Evolutionary conservation across 2,329 filamentous ascomycete species (phyloP).

Genomic region (Hysterium pulicare): DNA sequence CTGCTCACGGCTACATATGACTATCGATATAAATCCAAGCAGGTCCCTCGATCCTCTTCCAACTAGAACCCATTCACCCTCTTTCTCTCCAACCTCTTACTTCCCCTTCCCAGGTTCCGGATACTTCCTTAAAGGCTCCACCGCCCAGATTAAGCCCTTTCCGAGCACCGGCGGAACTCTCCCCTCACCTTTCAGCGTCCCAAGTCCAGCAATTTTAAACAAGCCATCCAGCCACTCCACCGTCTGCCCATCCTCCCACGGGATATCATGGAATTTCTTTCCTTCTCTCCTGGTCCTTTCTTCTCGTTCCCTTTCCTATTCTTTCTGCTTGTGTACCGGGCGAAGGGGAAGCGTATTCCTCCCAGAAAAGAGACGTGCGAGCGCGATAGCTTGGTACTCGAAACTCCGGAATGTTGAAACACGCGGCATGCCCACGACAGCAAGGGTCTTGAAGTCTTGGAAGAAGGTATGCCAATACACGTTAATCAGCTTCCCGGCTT

Average conservation of each 20-base stretch:
- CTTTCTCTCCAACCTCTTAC: not conserved
- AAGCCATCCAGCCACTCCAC: constrained; percentile 46
- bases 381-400: constrained; percentile 55
- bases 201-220: constrained; percentile 50
- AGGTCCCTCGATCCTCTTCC: constrained; percentile 3
- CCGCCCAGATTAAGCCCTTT: constrained; percentile 16
- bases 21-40: constrained; percentile 4
- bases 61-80: constrained; percentile 7
- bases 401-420: constrained; percentile 54
- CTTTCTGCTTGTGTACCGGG: constrained; percentile 37
- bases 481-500: constrained; percentile 40
- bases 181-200: constrained; percentile 44
- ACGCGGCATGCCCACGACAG: constrained; percentile 51
- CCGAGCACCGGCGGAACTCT: constrained; percentile 15
- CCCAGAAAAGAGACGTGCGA: constrained; percentile 49
- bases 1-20: too few relatives aligned
- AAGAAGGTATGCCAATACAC: constrained; percentile 37
- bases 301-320: constrained; percentile 48
- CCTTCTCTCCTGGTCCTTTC: constrained; percentile 26
- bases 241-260: constrained; percentile 53
- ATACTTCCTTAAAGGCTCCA: constrained; percentile 36
- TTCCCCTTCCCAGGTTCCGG: constrained; percentile 12
- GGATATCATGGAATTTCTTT: constrained; percentile 52
- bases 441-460: constrained; percentile 48
- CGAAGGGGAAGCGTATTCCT: constrained; percentile 43